These are phyloP conservation scores for Pythium periplocum DNA, from an alignment of 352 stramenopile species.

Conservation along the genomic window DNA sequence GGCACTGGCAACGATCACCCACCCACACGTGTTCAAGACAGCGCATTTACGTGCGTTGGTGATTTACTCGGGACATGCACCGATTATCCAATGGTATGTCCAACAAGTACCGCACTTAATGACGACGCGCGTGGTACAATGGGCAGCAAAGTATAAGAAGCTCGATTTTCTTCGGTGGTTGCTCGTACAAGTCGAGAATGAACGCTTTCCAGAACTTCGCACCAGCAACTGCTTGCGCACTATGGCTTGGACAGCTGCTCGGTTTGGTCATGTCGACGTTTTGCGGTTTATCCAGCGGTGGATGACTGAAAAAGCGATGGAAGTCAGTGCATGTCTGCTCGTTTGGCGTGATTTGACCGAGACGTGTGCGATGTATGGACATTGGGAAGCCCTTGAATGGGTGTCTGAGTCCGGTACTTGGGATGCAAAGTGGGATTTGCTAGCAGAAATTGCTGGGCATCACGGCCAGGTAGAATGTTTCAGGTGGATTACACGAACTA, in stretches of 20 bases:
- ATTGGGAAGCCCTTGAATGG: too few species aligned
- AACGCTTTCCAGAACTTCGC: neutral
- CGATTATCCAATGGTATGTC: conserved; percentile 10
- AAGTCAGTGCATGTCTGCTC: too few species aligned
- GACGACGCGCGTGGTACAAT: conserved; percentile 1
- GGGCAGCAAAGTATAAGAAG: conserved; percentile 6
- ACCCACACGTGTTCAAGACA: conserved; percentile 5
- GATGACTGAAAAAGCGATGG: neutral
- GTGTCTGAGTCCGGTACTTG: too few species aligned
- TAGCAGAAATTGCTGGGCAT: neutral
- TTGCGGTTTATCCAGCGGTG: conserved; percentile 3
- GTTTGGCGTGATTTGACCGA: too few species aligned
- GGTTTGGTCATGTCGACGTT: conserved; percentile 5
- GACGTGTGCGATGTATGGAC: too few species aligned
- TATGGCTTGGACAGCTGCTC: conserved; percentile 7
- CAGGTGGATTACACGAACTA: neutral
- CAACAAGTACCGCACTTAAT: neutral
- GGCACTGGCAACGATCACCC: neutral
- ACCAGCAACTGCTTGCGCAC: conserved; percentile 10
- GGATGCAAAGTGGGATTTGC: neutral
- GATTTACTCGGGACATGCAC: conserved; percentile 1
- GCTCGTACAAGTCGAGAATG: neutral
- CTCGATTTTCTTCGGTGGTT: conserved; percentile 9
- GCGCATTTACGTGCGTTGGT: neutral
- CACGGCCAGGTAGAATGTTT: conserved; percentile 1